Conservation (phyloP, 208 protist species). For the Herpetomonas tarakana region DNA sequence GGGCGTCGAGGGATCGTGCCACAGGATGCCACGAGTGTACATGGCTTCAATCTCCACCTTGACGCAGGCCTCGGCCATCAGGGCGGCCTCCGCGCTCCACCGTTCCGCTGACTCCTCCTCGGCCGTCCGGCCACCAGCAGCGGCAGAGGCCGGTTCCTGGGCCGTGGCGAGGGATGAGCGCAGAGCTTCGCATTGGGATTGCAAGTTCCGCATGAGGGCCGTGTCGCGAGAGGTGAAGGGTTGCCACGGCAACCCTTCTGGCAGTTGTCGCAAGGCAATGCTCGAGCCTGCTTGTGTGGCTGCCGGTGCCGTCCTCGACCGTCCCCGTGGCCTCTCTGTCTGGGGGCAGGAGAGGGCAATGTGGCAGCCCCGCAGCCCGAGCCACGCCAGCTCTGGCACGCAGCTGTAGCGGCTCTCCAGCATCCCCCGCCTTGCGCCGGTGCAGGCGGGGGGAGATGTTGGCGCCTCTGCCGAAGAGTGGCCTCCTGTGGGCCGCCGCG, state of each 20-base stretch:
- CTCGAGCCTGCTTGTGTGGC: background rate
- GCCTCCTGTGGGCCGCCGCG: too few species aligned
- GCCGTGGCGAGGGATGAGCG: background rate
- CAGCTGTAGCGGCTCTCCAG: slow-evolving; percentile 19
- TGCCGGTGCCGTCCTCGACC: background rate
- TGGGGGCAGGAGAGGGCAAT: slow-evolving; percentile 11
- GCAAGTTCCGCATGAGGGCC: slow-evolving; percentile 33
- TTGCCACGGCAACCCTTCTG: slow-evolving; percentile 24
- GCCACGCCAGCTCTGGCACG: slow-evolving; percentile 40
- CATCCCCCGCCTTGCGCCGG: background rate
- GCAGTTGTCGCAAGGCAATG: background rate
- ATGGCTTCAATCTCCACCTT: slow-evolving; percentile 48
- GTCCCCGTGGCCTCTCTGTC: background rate
- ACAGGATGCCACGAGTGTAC: slow-evolving; percentile 12
- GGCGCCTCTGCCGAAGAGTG: too few species aligned
- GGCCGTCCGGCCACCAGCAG: background rate
- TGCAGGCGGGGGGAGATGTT: background rate
- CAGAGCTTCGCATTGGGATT: background rate
- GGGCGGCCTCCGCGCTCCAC: slow-evolving; percentile 28
- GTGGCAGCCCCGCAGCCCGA: slow-evolving; percentile 32
- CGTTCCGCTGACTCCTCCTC: background rate
- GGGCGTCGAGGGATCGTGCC: too few species aligned
- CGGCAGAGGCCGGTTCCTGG: background rate
- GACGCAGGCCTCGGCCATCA: slow-evolving; percentile 22
- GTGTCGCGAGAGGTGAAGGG: slow-evolving; percentile 51